These are phyloP conservation scores for Kwoniella europaea DNA, from an alignment of 768 basidiomycete species.

Conservation along the genomic window DNA sequence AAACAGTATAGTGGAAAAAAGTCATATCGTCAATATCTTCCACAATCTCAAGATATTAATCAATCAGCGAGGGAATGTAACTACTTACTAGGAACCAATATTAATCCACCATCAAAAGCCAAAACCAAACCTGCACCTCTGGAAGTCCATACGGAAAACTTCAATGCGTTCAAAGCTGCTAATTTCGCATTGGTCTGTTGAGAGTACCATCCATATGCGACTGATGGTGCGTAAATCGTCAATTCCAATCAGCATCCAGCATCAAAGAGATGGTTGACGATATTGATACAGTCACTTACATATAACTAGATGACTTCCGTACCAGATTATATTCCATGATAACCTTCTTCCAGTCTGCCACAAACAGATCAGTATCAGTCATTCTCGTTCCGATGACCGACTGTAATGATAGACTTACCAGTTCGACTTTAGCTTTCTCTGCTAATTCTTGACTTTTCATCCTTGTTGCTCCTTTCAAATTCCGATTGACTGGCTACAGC, in stretches of 20 bases:
- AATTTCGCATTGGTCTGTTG: slow-evolving; percentile 70
- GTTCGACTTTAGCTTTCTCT: slow-evolving; percentile 7
- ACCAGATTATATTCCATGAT: slow-evolving; percentile 63
- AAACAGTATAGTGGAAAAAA: too few relatives aligned
- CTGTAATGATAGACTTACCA: not conserved
- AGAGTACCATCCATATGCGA: slow-evolving; percentile 85
- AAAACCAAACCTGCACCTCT: slow-evolving; percentile 90
- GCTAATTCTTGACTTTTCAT: slow-evolving; percentile 1
- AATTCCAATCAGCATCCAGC: too few relatives aligned
- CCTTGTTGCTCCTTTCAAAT: too few relatives aligned
- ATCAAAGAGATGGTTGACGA: too few relatives aligned
- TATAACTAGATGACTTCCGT: slow-evolving; percentile 72
- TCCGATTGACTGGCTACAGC: too few relatives aligned
- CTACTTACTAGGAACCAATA: slow-evolving; percentile 70
- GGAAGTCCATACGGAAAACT: slow-evolving; percentile 85
- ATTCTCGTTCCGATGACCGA: not conserved
- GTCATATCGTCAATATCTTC: too few relatives aligned
- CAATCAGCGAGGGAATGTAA: too few relatives aligned
- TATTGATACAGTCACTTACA: slow-evolving; percentile 53
- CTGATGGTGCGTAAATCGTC: slow-evolving; percentile 10
- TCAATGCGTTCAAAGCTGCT: slow-evolving; percentile 76
- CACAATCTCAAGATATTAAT: too few relatives aligned
- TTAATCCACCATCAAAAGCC: slow-evolving; percentile 82
- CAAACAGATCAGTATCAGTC: not conserved
- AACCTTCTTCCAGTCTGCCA: slow-evolving; percentile 43